These are phyloP conservation scores for Acanthamoeba royreba DNA, from an alignment of 208 protist genomes.

Conservation along the genomic window DNA sequence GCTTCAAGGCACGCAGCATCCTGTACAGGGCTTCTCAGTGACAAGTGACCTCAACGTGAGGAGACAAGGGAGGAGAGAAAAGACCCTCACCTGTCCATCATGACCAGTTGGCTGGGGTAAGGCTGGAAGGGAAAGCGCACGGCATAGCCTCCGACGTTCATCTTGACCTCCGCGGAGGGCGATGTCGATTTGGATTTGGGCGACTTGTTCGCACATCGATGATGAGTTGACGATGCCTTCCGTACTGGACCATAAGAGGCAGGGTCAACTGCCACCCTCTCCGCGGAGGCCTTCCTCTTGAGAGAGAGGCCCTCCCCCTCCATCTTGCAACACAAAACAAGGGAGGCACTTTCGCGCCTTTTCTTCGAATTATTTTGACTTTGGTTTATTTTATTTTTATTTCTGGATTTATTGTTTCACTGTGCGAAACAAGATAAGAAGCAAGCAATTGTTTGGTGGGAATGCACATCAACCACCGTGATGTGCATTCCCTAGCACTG, in stretches of 20 bases:
- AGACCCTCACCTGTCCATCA: constrained; percentile 85
- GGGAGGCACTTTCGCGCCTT: too few species aligned
- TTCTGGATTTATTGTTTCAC: background rate
- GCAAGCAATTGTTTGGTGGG: too few species aligned
- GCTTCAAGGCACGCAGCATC: constrained; percentile 62
- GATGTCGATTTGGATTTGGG: background rate
- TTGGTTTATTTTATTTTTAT: background rate
- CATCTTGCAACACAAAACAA: background rate
- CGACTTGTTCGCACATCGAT: too few species aligned
- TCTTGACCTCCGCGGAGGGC: background rate
- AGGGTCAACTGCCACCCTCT: too few species aligned
- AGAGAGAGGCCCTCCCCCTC: background rate
- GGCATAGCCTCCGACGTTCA: constrained; percentile 60
- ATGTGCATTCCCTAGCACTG: background rate
- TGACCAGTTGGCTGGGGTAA: constrained; percentile 92
- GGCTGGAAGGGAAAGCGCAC: constrained; percentile 89
- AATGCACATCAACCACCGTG: background rate
- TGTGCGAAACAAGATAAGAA: too few species aligned
- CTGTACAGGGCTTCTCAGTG: too few species aligned
- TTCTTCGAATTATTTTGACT: too few species aligned
- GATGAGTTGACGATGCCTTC: too few species aligned
- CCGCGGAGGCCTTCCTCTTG: background rate
- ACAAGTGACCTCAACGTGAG: background rate
- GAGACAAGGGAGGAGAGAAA: background rate
- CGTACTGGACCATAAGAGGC: too few species aligned